These are phyloP conservation scores for Zygoascus bituminiphila DNA, from an alignment of 805 yeast species.

Conservation along the genomic window DNA sequence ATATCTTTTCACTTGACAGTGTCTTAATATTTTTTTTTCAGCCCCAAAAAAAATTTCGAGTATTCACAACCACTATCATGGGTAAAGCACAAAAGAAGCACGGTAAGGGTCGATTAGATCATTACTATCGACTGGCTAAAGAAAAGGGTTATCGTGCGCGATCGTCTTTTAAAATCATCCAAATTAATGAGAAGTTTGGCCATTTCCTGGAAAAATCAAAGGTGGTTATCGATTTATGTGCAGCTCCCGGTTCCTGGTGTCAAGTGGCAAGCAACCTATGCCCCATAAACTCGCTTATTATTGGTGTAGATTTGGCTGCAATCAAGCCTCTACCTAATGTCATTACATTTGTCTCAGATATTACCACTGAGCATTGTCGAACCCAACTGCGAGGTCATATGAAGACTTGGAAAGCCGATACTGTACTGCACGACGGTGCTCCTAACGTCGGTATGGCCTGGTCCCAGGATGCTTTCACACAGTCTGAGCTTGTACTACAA, in stretches of 20 bases:
- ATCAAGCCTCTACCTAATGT: slow-evolving; percentile 94
- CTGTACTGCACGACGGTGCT: slow-evolving; percentile 98
- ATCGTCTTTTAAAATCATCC: slow-evolving; percentile 92
- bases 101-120: slow-evolving; percentile 98
- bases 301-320: slow-evolving; percentile 98
- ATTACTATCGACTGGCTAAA: slow-evolving; percentile 91
- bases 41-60: background rate
- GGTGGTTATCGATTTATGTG: slow-evolving; percentile 95
- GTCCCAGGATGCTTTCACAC: slow-evolving; percentile 99
- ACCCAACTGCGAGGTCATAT: slow-evolving; percentile 89
- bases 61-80: slow-evolving; percentile 35
- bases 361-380: slow-evolving; percentile 96
- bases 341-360: slow-evolving; percentile 91
- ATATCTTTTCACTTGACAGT: too few species aligned
- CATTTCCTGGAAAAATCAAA: slow-evolving; percentile 90
- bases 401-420: slow-evolving; percentile 98
- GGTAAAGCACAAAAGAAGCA: slow-evolving; percentile 91
- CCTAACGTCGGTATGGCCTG: slow-evolving; percentile 99
- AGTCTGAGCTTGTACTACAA: slow-evolving; percentile 89
- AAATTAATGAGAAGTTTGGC: slow-evolving; percentile 93
- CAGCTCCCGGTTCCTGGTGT: slow-evolving; percentile 99
- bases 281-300: slow-evolving; percentile 86
- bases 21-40: background rate
- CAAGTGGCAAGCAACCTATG: slow-evolving; percentile 93
- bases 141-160: slow-evolving; percentile 99